phyloP scores from a whole-genome alignment of 2,329 filamentous ascomycete species.

The Monilinia polystroma region DNA sequence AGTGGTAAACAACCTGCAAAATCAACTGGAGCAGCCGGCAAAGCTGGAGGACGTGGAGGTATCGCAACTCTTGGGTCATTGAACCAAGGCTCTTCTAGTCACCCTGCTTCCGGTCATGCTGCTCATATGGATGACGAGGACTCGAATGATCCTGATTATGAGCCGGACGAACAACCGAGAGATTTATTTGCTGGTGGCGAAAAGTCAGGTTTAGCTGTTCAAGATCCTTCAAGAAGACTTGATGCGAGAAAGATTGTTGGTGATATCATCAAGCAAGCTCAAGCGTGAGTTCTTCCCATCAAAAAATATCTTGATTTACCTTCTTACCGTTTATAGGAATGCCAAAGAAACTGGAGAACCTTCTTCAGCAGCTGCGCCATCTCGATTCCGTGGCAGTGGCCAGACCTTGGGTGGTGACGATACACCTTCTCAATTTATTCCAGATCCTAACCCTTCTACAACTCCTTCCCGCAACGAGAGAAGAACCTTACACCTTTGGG shows the following conservation, averaged over 20 bases:
- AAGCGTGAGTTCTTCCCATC: slow-evolving; percentile 47
- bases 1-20: slow-evolving; percentile 18
- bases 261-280: slow-evolving; percentile 64
- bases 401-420: slow-evolving; percentile 79
- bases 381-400: slow-evolving; percentile 67
- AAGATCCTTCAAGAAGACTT: slow-evolving; percentile 53
- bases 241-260: slow-evolving; percentile 58
- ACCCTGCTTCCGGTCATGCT: slow-evolving; percentile 43
- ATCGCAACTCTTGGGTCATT: slow-evolving; percentile 58
- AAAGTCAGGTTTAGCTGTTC: slow-evolving; percentile 72
- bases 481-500: slow-evolving; percentile 76
- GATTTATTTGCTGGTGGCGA: slow-evolving; percentile 83
- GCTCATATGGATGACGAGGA: slow-evolving; percentile 56
- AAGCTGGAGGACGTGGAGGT: slow-evolving; percentile 43
- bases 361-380: slow-evolving; percentile 48
- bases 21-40: slow-evolving; percentile 30
- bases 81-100: slow-evolving; percentile 31
- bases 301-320: background rate
- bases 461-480: slow-evolving; percentile 48
- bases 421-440: slow-evolving; percentile 65
- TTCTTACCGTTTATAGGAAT: slow-evolving; percentile 50
- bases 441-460: slow-evolving; percentile 53
- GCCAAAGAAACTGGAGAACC: slow-evolving; percentile 55
- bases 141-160: slow-evolving; percentile 56
- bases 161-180: slow-evolving; percentile 57